Evolutionary conservation across 2,329 filamentous ascomycete genomes (phyloP), one percentile per base, ranked within the genome.

Genomic region (Trichoderma oligosporum): DNA sequence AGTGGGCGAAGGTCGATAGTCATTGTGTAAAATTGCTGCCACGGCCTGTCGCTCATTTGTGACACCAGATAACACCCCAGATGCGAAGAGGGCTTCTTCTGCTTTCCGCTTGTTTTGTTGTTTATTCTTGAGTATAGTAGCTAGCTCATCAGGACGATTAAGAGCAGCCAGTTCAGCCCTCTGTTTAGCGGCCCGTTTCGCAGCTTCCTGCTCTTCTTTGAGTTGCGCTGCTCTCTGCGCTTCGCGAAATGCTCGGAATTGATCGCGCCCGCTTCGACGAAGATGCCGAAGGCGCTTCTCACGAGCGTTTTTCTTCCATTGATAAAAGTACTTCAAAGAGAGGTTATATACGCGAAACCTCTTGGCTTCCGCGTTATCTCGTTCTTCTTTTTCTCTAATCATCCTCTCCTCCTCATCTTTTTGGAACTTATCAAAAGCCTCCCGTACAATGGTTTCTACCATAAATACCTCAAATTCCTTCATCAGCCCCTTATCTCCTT

Each of bases 271-370:
- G 38, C 76, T 74, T 29, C 74, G 74, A 7, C 82, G 78, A 20
- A 82, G 74, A n/a, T 74, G 73, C 56, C 76, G 74, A 14, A 80
- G 73, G 3, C 78, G 74, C 16, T 74, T 75, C 44, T 76, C 73
- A 11, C 80, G 74, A 7, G 77, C 79, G 36, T 70, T 74, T 12
- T 77, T 67, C 47, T 76, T 78, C 82, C 82, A 85, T 16, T 73
- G 72, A 62, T 83, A 83, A 59, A 84, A 83, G 66, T 74, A 84
- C 46, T 78, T 82, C 58, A 83, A 70, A 11, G 72, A 70, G 27
- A 84, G 70, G 55, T 73, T 82, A 64, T 80, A 77, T 3, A 62
- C 64, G 35, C 78, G 74, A 61, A 79, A 82, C n/a, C 72, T 67
- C 14, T 73, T 71, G 12, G 80, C 80, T 53, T 79, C 70, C 2